phyloP scores from a whole-genome alignment of 1,284 basidiomycete species.

The Sporisorium reilianum region DNA sequence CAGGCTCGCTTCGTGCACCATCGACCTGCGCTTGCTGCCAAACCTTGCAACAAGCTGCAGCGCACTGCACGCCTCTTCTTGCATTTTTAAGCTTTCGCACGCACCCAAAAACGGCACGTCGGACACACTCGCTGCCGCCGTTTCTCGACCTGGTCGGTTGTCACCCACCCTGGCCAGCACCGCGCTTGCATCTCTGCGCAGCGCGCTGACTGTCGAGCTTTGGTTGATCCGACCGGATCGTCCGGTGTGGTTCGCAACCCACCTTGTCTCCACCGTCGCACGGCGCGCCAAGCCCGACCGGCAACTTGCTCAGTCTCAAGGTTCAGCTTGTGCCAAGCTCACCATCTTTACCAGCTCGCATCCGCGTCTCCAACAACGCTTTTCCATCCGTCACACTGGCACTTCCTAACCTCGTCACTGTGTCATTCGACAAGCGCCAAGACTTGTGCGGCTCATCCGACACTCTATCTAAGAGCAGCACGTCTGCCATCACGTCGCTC shows the following conservation, averaged over 20 bases:
- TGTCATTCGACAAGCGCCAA: neutral
- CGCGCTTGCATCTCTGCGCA: neutral
- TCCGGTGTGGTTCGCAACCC: neutral
- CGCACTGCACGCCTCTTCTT: neutral
- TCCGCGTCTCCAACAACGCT: neutral
- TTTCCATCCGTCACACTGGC: neutral
- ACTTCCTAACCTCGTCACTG: neutral
- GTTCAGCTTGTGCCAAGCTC: slow-evolving; percentile 10
- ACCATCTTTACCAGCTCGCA: neutral
- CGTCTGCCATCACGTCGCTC: too few species aligned
- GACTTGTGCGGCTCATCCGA: neutral
- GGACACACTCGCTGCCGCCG: neutral
- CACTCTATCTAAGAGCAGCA: neutral
- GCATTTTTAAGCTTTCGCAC: neutral
- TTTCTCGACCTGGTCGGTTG: neutral
- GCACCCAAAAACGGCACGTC: neutral
- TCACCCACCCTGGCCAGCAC: neutral
- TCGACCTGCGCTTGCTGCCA: slow-evolving; percentile 3
- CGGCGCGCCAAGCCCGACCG: slow-evolving; percentile 15
- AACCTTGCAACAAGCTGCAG: neutral
- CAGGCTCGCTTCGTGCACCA: neutral
- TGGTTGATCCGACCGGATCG: slow-evolving; percentile 4
- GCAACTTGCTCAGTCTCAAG: slow-evolving; percentile 31
- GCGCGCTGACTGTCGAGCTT: neutral
- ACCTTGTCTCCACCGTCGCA: neutral